A percentile compares a stretch with the other conserved stretches of the same genome.
These are phyloP conservation scores for Nannochloropsis salina DNA, from an alignment of 108 stramenopile species.

Conservation along the genomic window DNA sequence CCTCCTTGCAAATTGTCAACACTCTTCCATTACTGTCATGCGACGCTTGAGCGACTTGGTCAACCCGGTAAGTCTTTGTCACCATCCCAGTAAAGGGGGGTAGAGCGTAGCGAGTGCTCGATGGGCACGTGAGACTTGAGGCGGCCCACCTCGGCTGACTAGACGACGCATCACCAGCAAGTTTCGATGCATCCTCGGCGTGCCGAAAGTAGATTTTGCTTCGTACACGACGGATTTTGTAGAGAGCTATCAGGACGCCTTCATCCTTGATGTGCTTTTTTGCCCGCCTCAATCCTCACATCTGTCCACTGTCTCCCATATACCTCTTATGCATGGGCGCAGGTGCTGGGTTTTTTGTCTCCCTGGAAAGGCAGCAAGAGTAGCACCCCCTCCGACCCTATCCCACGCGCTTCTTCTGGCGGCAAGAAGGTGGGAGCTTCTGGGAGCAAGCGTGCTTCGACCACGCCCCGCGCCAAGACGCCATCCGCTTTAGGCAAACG, in stretches of 20 bases:
- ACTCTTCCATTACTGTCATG: background rate
- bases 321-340: background rate
- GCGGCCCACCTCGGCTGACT: background rate
- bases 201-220: no score
- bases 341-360: constrained; percentile 5
- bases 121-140: background rate
- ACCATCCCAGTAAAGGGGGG: background rate
- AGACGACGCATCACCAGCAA: no score
- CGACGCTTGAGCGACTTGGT: constrained; percentile 17
- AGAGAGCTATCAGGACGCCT: no score
- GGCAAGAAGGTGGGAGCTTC: background rate
- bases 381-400: background rate
- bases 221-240: no score
- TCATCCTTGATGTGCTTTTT: no score
- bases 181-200: no score
- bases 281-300: no score
- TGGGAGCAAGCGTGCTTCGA: background rate
- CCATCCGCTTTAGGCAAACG: background rate
- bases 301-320: no score
- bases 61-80: background rate
- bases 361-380: background rate
- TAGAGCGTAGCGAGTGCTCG: background rate
- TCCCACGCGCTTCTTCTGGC: background rate
- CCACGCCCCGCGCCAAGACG: background rate
- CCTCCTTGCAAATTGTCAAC: background rate